Conservation (phyloP, 2,329 filamentous ascomycete species). For the Aspergillus puulaauensis region DNA sequence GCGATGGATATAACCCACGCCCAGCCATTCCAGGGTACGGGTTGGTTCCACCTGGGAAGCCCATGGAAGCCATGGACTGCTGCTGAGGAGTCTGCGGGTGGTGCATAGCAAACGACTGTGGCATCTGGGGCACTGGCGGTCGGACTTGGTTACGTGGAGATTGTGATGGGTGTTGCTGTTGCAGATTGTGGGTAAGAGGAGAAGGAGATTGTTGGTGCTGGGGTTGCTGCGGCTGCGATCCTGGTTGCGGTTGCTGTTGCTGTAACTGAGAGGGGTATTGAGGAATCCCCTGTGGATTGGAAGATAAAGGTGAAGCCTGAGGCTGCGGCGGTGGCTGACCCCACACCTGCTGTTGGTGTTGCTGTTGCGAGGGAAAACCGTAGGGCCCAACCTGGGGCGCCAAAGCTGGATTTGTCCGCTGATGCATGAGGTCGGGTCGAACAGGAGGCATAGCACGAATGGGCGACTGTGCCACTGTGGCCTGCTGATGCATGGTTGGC, state of each 20-base stretch:
- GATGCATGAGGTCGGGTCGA: conserved; percentile 63
- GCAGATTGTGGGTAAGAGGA: conserved; percentile 33
- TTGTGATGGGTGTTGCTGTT: conserved; percentile 39
- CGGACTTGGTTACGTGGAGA: conserved; percentile 44
- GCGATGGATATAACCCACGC: conserved; percentile 39
- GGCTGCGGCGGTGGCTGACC: conserved; percentile 63
- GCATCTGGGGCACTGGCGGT: conserved; percentile 37
- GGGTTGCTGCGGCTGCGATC: conserved; percentile 2
- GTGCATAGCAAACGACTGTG: conserved; percentile 37
- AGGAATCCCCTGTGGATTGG: conserved; percentile 41
- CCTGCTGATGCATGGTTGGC: conserved; percentile 42
- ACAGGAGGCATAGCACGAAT: conserved; percentile 68
- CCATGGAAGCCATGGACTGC: conserved; percentile 38
- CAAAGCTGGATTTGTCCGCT: conserved; percentile 61
- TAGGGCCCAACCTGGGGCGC: conserved; percentile 47
- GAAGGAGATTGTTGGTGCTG: conserved; percentile 29
- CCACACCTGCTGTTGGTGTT: conserved; percentile 68
- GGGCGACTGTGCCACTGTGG: conserved; percentile 63
- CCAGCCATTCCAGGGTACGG: conserved; percentile 35
- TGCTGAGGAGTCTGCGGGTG: conserved; percentile 35
- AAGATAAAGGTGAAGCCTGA: conserved; percentile 56
- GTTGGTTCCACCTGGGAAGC: conserved; percentile 33
- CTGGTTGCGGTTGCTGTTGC: conserved; percentile 30
- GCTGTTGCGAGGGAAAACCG: conserved; percentile 60
- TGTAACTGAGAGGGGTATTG: conserved; percentile 44